phyloP scores from a whole-genome alignment of 148 eudicot species.

The Nepenthes gracilis region DNA sequence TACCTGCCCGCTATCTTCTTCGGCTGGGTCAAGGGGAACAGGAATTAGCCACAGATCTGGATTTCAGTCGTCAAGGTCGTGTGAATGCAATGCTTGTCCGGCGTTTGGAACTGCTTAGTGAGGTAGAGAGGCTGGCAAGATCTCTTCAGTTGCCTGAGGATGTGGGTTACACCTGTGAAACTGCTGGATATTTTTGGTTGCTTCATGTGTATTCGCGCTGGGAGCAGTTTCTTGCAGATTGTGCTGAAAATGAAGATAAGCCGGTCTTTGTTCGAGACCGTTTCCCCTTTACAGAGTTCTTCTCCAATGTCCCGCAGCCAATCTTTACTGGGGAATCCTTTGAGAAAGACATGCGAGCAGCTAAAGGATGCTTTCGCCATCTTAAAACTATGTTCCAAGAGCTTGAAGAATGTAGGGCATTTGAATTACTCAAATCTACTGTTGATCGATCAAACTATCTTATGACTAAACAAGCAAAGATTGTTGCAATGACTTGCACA shows the following conservation, averaged over 20 bases:
- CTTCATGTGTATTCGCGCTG: constrained; percentile 95
- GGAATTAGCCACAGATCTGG: constrained; percentile 95
- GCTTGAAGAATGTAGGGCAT: constrained; percentile 98
- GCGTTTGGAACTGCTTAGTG: constrained; percentile 80
- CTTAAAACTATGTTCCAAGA: constrained; percentile 86
- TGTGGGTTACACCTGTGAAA: constrained; percentile 98
- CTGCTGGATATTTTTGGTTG: constrained; percentile 96
- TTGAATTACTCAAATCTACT: constrained; percentile 93
- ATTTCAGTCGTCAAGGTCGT: constrained; percentile 97
- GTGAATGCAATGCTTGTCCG: constrained; percentile 98
- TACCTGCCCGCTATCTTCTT: constrained; percentile 97
- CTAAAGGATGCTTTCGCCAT: constrained; percentile 91
- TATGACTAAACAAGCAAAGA: constrained; percentile 96
- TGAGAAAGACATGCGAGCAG: constrained; percentile 83
- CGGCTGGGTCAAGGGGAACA: constrained; percentile 99
- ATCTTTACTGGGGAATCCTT: constrained; percentile 74
- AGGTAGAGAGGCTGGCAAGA: constrained; percentile 96
- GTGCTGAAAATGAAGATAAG: constrained; percentile 59
- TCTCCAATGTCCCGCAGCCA: constrained; percentile 73
- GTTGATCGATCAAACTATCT: constrained; percentile 91
- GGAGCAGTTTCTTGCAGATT: constrained; percentile 92
- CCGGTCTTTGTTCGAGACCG: constrained; percentile 64
- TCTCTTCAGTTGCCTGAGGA: constrained; percentile 96
- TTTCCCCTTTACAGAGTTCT: constrained; percentile 88
- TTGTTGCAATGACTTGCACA: constrained; percentile 99